Percentiles rank a stretch among this genome's conserved stretches.
Evolutionary conservation across 2,329 filamentous ascomycete genomes (phyloP).

Genomic region (Fusarium sp.): DNA sequence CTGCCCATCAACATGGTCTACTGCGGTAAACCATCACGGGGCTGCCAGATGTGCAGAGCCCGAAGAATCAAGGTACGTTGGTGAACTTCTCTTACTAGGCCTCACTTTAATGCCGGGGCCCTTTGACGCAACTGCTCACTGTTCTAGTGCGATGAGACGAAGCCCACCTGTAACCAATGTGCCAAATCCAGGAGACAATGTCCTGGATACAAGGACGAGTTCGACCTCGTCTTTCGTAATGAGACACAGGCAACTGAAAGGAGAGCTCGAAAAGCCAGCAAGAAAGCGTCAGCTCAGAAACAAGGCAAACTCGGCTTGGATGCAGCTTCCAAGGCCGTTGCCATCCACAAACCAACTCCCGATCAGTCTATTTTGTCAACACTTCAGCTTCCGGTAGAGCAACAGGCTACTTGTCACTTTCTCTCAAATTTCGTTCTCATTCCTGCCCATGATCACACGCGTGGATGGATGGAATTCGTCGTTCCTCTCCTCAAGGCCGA

Average conservation of each 20-base stretch:
- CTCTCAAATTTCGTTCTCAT: slow-evolving; percentile 70
- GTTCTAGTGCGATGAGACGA: slow-evolving; percentile 73
- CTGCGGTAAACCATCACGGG: slow-evolving; percentile 73
- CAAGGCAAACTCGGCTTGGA: slow-evolving; percentile 40
- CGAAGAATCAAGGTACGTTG: slow-evolving; percentile 76
- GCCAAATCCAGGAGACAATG: slow-evolving; percentile 72
- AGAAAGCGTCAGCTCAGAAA: slow-evolving; percentile 58
- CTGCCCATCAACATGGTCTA: slow-evolving; percentile 66
- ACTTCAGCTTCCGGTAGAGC: slow-evolving; percentile 62
- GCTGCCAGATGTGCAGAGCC: slow-evolving; percentile 80
- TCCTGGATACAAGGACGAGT: slow-evolving; percentile 77
- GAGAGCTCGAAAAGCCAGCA: slow-evolving; percentile 68
- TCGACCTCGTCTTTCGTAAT: slow-evolving; percentile 78
- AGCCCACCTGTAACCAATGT: slow-evolving; percentile 74
- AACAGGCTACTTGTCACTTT: slow-evolving; percentile 70
- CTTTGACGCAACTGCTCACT: slow-evolving; percentile 20
- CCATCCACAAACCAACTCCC: slow-evolving; percentile 34
- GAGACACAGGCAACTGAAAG: slow-evolving; percentile 76
- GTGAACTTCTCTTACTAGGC: not conserved
- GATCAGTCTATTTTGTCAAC: slow-evolving; percentile 46
- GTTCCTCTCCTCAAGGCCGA: slow-evolving; percentile 65
- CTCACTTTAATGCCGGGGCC: not conserved
- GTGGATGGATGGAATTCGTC: slow-evolving; percentile 70
- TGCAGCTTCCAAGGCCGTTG: slow-evolving; percentile 23
- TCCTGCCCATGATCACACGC: slow-evolving; percentile 61